These are phyloP conservation scores for Testicularia cyperi DNA, from an alignment of 1,284 basidiomycete genomes.

Conservation along the genomic window DNA sequence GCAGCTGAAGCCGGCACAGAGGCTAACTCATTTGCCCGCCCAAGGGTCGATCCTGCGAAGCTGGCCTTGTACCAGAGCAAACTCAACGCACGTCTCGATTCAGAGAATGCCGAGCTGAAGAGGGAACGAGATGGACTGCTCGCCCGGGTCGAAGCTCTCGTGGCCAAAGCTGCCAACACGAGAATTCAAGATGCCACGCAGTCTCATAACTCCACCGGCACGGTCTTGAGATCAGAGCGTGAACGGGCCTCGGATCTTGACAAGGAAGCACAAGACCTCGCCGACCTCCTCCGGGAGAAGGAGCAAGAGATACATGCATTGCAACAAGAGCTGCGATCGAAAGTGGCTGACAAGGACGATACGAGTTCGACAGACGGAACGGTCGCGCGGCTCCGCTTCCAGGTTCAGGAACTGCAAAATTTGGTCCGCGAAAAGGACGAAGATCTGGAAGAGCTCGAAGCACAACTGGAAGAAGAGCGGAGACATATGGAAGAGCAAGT, in stretches of 20 bases:
- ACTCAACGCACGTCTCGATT: slow-evolving; percentile 35
- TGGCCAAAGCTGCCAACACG: too few relatives aligned
- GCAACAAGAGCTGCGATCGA: neutral
- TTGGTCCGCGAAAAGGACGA: slow-evolving; percentile 30
- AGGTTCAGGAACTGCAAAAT: slow-evolving; percentile 23
- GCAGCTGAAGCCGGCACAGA: slow-evolving; percentile 35
- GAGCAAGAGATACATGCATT: slow-evolving; percentile 19
- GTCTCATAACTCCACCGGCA: too few relatives aligned
- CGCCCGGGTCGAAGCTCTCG: slow-evolving; percentile 13
- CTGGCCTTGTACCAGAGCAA: slow-evolving; percentile 38
- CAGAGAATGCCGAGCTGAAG: slow-evolving; percentile 40
- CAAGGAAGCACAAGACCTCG: slow-evolving; percentile 37
- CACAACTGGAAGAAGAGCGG: slow-evolving; percentile 24
- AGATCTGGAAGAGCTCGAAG: slow-evolving; percentile 27
- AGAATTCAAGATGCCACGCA: too few relatives aligned
- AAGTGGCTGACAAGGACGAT: neutral
- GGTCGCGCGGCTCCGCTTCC: slow-evolving; percentile 7
- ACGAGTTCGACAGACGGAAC: neutral
- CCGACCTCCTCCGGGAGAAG: slow-evolving; percentile 33
- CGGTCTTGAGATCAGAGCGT: slow-evolving; percentile 4
- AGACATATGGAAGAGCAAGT: slow-evolving; percentile 35
- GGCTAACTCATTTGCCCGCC: slow-evolving; percentile 28
- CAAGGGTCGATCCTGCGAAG: slow-evolving; percentile 32
- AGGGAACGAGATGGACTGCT: slow-evolving; percentile 26
- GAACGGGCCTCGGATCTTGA: slow-evolving; percentile 28